phyloP scores from a whole-genome alignment of 441 rosid species.

The Arabidopsis lyrata region DNA sequence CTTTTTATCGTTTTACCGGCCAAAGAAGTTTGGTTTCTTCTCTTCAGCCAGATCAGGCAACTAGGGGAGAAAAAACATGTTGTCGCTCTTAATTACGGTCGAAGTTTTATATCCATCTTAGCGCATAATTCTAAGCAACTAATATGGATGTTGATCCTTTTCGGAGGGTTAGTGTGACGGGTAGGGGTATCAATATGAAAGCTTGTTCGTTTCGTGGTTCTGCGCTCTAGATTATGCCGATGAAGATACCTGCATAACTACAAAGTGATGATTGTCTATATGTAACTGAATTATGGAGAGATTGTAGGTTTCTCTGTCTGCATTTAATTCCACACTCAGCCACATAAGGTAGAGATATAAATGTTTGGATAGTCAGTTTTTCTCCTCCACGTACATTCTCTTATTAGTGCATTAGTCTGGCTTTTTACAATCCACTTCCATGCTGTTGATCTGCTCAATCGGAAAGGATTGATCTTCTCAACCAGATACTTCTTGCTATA shows the following conservation, averaged over 20 bases:
- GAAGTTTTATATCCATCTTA: background rate
- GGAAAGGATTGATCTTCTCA: background rate
- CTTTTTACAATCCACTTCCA: background rate
- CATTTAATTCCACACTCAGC: slow-evolving; percentile 1
- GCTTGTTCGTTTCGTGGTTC: background rate
- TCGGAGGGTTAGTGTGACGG: background rate
- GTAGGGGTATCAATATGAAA: background rate
- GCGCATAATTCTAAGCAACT: background rate
- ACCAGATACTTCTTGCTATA: background rate
- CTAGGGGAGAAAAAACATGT: background rate
- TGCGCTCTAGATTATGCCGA: background rate
- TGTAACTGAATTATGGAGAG: background rate
- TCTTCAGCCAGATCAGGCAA: background rate
- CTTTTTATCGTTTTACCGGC: background rate
- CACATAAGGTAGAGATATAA: background rate
- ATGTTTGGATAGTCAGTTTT: slow-evolving; percentile 9
- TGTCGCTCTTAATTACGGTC: background rate
- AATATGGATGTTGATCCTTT: slow-evolving; percentile 3
- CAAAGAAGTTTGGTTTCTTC: background rate
- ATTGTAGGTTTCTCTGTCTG: slow-evolving; percentile 6
- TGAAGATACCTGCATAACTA: slow-evolving; percentile 1
- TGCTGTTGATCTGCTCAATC: slow-evolving; percentile 5
- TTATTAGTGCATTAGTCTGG: slow-evolving; percentile 18
- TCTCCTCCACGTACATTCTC: slow-evolving; percentile 13
- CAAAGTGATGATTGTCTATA: background rate